A percentile compares a stretch with the other conserved stretches of the same genome.
phyloP scores from a whole-genome alignment of 2,329 filamentous ascomycete genomes.

The Aspergillus viridinutans region DNA sequence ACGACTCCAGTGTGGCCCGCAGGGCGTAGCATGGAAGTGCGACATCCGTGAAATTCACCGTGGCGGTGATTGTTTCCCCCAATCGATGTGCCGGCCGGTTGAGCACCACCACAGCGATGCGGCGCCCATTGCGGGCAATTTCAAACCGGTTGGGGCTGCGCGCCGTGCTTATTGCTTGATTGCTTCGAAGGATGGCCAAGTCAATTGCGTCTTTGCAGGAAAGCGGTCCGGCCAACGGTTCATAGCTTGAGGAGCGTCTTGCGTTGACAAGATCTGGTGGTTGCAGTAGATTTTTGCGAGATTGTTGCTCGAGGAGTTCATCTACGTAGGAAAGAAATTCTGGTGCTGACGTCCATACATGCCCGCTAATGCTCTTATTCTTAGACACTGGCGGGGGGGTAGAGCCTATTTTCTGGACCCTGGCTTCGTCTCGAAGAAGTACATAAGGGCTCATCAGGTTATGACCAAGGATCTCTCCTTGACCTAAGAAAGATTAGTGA shows the following conservation, averaged over 20 bases:
- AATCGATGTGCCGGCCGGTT: constrained; percentile 83
- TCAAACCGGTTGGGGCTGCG: constrained; percentile 91
- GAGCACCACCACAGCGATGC: constrained; percentile 86
- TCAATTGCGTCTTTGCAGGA: constrained; percentile 83
- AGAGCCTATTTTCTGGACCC: constrained; percentile 52
- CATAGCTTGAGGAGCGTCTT: constrained; percentile 48
- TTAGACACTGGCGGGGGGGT: constrained; percentile 35
- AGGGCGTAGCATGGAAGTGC: constrained; percentile 82
- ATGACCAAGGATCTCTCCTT: constrained; percentile 85
- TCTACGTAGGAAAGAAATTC: constrained; percentile 76
- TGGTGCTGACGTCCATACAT: constrained; percentile 49
- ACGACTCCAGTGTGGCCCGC: constrained; percentile 77
- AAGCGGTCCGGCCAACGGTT: constrained; percentile 48
- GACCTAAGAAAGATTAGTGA: constrained; percentile 39
- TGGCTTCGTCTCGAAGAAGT: constrained; percentile 76
- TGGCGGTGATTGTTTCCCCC: constrained; percentile 79
- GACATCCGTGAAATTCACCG: constrained; percentile 75
- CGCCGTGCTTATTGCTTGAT: constrained; percentile 61
- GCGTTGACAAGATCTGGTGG: constrained; percentile 71
- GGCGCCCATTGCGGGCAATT: constrained; percentile 84
- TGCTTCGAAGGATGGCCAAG: constrained; percentile 80
- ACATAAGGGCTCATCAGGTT: constrained; percentile 95
- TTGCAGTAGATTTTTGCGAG: constrained; percentile 50
- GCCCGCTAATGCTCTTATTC: constrained; percentile 34
- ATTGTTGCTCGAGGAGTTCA: constrained; percentile 59